Base-by-base conservation (phyloP, 768 basidiomycete species). In the Mycena polygramma region DNA sequence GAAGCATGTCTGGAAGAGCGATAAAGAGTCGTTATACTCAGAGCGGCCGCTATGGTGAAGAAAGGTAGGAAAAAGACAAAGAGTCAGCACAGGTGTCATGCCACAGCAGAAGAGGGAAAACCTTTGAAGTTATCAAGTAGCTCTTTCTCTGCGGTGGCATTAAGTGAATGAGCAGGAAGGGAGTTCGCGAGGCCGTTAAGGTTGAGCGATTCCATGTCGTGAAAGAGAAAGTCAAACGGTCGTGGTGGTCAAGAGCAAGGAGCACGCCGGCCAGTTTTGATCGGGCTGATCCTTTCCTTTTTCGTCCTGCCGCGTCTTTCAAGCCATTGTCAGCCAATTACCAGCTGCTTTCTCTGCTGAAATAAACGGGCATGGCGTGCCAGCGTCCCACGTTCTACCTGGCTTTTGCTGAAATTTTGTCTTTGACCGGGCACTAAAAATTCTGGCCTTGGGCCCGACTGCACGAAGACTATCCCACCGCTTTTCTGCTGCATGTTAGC, bases 21-120 rank as follows among this genome's bases (percentile, higher is more conserved):
- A 79, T 94, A 95, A 43, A 95, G 87, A 0, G 93, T 94, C 30
- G 94, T 94, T 72, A 95, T 92, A 79, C 92, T 93, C 59, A 94
- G 83, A 1, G 94, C 94, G 71, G 94, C 94, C 68, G 92, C 94
- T 95, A 74, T 26, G 4, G 7, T 2, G 15, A 46, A 57, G 72
- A 70, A 74, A 61, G 14, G 54, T 22, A n/a, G 66, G 52, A 70
- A 72, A 37, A 66, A 67, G 55, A 62, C 72, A 74, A 77, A 79
- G 75, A 76, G 71, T 63, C 57, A 52, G 70, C 72, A 71, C 6
- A 26, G 24, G 55, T 24, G 41, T 37, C 52, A 46, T 60, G 59
- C 48, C 55, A 66, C 49, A 24, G 13, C 48, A 57, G 63, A 51
- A 48, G 48, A 24, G 26, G 17, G 52, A 30, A 41, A 19, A 93